Conservation (phyloP, 495 filamentous ascomycete species). For the Xylaria nigripes region DNA sequence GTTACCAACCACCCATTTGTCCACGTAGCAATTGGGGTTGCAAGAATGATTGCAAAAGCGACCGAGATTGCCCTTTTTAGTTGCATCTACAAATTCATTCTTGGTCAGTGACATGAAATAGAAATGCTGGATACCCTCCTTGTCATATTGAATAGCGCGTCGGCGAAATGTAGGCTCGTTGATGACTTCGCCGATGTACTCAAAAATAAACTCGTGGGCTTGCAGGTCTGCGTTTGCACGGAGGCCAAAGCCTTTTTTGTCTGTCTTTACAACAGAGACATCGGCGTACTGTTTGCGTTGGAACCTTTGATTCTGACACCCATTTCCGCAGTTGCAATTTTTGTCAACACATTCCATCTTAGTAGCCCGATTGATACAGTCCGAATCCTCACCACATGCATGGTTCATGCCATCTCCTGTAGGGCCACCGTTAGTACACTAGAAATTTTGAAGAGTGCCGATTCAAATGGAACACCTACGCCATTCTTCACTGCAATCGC, state of each 20-base stretch:
- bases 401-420: conserved; percentile 66
- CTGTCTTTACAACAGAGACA: conserved; percentile 92
- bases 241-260: conserved; percentile 93
- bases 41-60: conserved; percentile 99
- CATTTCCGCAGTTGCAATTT: conserved; percentile 75
- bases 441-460: conserved; percentile 10
- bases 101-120: conserved; percentile 99
- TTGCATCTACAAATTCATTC: conserved; percentile 95
- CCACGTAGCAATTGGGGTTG: conserved; percentile 97
- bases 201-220: conserved; percentile 84
- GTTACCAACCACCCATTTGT: conserved; percentile 99
- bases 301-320: conserved; percentile 93
- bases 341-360: conserved; percentile 90
- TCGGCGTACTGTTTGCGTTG: conserved; percentile 82
- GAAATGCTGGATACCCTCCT: conserved; percentile 96
- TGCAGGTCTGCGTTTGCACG: conserved; percentile 69
- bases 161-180: conserved; percentile 79
- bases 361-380: conserved; percentile 97
- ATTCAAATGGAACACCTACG: conserved; percentile 54
- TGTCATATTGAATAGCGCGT: conserved; percentile 84
- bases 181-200: conserved; percentile 98
- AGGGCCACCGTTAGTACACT: conserved; percentile 17
- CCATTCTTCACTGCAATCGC: conserved; percentile 93
- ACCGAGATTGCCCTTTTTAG: conserved; percentile 90
- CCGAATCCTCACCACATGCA: conserved; percentile 92